Conservation (phyloP, 2,329 filamentous ascomycete genomes). For the Colletotrichum sp. region DNA sequence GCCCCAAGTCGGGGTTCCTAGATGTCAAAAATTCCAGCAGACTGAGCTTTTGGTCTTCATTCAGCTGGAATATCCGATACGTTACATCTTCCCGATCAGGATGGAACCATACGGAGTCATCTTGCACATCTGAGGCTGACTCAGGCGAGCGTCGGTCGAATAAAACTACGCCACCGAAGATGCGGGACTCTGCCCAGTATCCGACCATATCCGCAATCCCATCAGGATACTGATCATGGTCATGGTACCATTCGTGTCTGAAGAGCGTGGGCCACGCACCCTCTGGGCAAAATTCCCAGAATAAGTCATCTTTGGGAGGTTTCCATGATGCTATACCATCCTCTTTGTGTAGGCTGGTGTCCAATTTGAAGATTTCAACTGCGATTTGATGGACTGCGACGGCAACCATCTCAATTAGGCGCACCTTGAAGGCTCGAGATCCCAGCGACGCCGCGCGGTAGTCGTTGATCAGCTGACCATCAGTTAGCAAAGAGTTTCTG, state of each 20-base stretch:
- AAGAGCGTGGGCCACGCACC: neutral
- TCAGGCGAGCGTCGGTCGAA: neutral
- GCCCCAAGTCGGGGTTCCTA: neutral
- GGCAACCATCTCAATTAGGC: neutral
- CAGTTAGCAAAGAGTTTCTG: neutral
- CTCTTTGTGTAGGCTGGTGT: neutral
- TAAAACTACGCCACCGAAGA: neutral
- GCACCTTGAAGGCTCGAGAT: neutral
- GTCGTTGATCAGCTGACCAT: neutral
- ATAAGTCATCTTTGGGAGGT: neutral
- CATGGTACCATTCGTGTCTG: neutral
- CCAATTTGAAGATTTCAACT: neutral
- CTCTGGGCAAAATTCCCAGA: neutral
- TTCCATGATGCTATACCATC: neutral
- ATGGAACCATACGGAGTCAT: neutral
- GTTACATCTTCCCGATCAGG: neutral
- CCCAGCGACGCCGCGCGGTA: neutral
- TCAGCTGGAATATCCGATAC: neutral
- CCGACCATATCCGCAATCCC: neutral
- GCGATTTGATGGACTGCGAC: neutral
- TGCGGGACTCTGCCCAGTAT: neutral
- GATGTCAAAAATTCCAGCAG: neutral
- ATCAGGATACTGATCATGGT: neutral
- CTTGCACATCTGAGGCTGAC: neutral
- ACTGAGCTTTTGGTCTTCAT: neutral